Evolutionary conservation across 129 eudicot species (phyloP), one percentile per base, ranked within the genome.

Genomic region (Chrysanthemum seticuspe): DNA sequence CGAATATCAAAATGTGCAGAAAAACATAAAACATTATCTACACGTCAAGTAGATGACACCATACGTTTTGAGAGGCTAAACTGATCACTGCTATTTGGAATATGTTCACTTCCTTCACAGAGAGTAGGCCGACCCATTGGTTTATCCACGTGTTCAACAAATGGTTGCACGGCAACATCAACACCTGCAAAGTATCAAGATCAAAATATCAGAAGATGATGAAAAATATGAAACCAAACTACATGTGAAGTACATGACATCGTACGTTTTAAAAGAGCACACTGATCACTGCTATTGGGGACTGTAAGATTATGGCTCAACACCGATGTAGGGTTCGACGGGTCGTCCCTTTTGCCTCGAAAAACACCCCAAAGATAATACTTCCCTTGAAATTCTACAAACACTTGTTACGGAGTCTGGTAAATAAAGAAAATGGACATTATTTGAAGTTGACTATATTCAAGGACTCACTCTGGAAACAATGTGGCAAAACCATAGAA

Each of bases 351-450:
- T 74, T 63, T 74, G 23, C 40, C 34, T 74, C 31, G 63, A 63
- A 74, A 74, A 62, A 74, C 71, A 31, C 94, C 90, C 90, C 86
- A 88, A 10, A 85, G 74, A 74, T 83, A 88, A 50, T 73, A 73
- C 75, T 88, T 88, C 0, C 73, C 81, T 73, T 70, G 83, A 66
- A 85, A 77, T 77, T 78, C 92, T 87, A 87, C 73, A 79, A 72
- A 53, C 36, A 71, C 12, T 27, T 47, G 40, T 40, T 34, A 25
- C 52, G 11, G 66, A 67, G 60, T 29, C 70, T 73, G 23, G 62
- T 71, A 40, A 78, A 57, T 31, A 69, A 23, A 29, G 10, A 67
- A 19, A 67, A 66, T 47, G 15, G 9, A 49, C 25, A 62, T n/a
- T 34, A 50, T 13, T 56, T 13, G 25, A 60, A 47, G 47, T 19